phyloP scores from a whole-genome alignment of 1,139 yeast genomes.

The Suhomyces atakaporum region DNA sequence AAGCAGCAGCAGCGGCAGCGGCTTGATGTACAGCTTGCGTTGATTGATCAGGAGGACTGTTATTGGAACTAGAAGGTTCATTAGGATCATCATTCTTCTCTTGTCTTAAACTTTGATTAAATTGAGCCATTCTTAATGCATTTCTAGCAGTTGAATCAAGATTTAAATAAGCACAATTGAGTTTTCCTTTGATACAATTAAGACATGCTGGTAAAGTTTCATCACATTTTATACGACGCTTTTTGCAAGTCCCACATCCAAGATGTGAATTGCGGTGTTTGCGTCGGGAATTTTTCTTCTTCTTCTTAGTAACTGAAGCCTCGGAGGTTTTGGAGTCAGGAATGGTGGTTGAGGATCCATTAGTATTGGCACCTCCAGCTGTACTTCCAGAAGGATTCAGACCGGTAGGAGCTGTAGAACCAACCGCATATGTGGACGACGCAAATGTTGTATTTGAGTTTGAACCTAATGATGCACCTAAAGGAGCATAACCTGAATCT shows the following conservation, averaged over 20 bases:
- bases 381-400: conserved; percentile 7
- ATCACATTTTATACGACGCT: conserved; percentile 68
- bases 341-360: conserved; percentile 12
- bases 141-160: conserved; percentile 52
- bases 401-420: not conserved
- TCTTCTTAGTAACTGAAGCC: conserved; percentile 17
- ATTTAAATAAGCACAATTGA: conserved; percentile 55
- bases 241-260: conserved; percentile 68
- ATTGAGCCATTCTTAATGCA: conserved; percentile 55
- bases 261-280: conserved; percentile 64
- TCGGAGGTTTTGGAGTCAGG: conserved; percentile 12
- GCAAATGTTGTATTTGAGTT: too few species aligned
- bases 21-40: conserved; percentile 3
- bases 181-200: conserved; percentile 61
- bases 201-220: conserved; percentile 63
- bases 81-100: conserved; percentile 22
- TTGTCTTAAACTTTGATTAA: conserved; percentile 45
- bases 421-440: conserved; percentile 4
- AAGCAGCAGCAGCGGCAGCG: conserved; percentile 9
- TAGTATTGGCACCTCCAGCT: conserved; percentile 12
- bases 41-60: conserved; percentile 12
- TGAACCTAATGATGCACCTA: conserved; percentile 4
- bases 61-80: conserved; percentile 8
- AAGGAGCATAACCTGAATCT: conserved; percentile 6
- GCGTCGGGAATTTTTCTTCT: conserved; percentile 53